phyloP scores from a whole-genome alignment of 768 basidiomycete genomes.

The Pisolithus marmoratus region DNA sequence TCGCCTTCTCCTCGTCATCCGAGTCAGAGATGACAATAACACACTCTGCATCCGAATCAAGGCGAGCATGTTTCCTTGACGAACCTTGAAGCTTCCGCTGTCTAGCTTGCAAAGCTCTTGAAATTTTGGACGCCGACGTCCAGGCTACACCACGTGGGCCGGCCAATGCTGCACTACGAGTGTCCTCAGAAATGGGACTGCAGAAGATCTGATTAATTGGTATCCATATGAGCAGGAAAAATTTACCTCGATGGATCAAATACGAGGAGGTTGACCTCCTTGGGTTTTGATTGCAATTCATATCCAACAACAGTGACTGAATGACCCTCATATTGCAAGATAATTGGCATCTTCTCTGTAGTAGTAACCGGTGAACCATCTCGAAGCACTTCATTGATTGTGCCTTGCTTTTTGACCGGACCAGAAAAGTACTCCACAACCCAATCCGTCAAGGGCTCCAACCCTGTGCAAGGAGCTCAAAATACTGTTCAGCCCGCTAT shows the following conservation, averaged over 20 bases:
- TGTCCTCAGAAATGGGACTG: slow-evolving; percentile 9
- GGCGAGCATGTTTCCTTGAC: slow-evolving; percentile 26
- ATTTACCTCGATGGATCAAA: slow-evolving; percentile 74
- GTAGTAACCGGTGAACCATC: slow-evolving; percentile 45
- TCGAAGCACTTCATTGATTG: slow-evolving; percentile 49
- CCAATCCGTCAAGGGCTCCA: slow-evolving; percentile 59
- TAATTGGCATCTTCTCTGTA: slow-evolving; percentile 71
- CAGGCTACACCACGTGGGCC: slow-evolving; percentile 1
- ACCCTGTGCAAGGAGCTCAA: slow-evolving; percentile 26
- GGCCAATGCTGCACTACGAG: slow-evolving; percentile 19
- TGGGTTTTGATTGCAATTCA: slow-evolving; percentile 51
- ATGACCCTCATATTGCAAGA: slow-evolving; percentile 80
- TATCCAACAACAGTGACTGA: slow-evolving; percentile 86
- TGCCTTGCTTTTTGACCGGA: slow-evolving; percentile 25
- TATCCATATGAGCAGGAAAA: background rate
- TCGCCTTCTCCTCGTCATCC: slow-evolving; percentile 4
- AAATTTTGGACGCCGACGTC: slow-evolving; percentile 10
- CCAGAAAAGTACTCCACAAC: slow-evolving; percentile 65
- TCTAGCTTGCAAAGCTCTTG: background rate
- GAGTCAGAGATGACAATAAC: slow-evolving; percentile 19
- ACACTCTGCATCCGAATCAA: slow-evolving; percentile 21
- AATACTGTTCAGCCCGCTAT: background rate
- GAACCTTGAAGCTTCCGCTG: slow-evolving; percentile 20
- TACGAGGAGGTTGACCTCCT: slow-evolving; percentile 56
- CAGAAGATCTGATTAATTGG: background rate